Percentiles rank a stretch among this genome's conserved stretches.
Evolutionary conservation across 148 eudicot species (phyloP).

Genomic region (Silene latifolia): DNA sequence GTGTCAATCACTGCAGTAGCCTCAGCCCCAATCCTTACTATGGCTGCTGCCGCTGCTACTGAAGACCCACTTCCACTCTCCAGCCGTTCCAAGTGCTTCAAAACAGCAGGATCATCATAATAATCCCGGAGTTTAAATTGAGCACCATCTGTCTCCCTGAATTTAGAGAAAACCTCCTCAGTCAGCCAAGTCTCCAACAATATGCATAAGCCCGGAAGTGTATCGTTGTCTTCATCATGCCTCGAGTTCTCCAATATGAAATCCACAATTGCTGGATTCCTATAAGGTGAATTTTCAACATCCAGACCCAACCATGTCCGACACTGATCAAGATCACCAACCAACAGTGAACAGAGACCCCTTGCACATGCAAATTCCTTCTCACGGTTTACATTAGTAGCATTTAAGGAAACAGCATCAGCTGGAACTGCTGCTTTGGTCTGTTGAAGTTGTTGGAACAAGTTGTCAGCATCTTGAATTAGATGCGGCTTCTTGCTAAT

Average conservation of each 20-base stretch:
- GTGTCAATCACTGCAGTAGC: conserved; percentile 91
- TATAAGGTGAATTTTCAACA: conserved; percentile 62
- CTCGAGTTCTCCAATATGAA: conserved; percentile 79
- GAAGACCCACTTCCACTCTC: conserved; percentile 84
- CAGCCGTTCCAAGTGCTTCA: conserved; percentile 75
- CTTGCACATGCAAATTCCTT: conserved; percentile 87
- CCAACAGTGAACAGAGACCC: conserved; percentile 91
- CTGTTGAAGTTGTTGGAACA: conserved; percentile 93
- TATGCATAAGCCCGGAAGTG: conserved; percentile 89
- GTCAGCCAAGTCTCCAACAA: conserved; percentile 95
- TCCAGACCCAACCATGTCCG: conserved; percentile 94
- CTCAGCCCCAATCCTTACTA: conserved; percentile 85
- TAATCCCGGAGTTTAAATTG: conserved; percentile 84
- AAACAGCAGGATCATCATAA: conserved; percentile 90
- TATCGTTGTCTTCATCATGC: conserved; percentile 67
- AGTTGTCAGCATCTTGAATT: conserved; percentile 85
- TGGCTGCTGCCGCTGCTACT: conserved; percentile 94
- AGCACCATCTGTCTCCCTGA: conserved; percentile 74
- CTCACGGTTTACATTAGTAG: conserved; percentile 49
- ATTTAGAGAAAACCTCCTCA: conserved; percentile 91
- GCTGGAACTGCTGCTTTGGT: conserved; percentile 48
- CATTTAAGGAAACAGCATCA: conserved; percentile 41
- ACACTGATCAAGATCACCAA: conserved; percentile 94
- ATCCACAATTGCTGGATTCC: conserved; percentile 66
- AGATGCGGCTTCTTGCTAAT: conserved; percentile 81